Evolutionary conservation across 106 monocot genomes (phyloP).

Genomic region (Iris macrosiphon): DNA sequence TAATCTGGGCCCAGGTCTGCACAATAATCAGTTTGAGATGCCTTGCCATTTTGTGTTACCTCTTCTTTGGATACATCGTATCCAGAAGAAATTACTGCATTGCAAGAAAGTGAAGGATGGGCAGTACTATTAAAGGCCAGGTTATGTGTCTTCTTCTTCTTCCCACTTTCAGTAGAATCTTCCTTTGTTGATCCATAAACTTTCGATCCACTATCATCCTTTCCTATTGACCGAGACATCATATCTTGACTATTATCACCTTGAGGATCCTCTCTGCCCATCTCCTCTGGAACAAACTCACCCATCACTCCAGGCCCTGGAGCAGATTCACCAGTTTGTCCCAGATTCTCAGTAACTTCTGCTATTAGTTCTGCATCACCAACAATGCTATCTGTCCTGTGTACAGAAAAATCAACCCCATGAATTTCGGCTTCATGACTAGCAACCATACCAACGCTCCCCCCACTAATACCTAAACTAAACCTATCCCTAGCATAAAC

Average conservation of each 20-base stretch:
- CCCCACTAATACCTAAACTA: slow-evolving; percentile 93
- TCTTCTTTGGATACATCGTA: slow-evolving; percentile 79
- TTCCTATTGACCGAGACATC: slow-evolving; percentile 68
- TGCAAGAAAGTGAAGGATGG: slow-evolving; percentile 93
- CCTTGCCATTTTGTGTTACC: slow-evolving; percentile 64
- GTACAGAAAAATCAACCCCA: slow-evolving; percentile 72
- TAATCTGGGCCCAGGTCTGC: slow-evolving; percentile 31
- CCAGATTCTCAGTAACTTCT: slow-evolving; percentile 82
- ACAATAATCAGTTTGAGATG: no score
- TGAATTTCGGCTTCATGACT: slow-evolving; percentile 99
- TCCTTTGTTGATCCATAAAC: slow-evolving; percentile 79
- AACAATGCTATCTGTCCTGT: slow-evolving; percentile 48
- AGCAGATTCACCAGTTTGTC: slow-evolving; percentile 89
- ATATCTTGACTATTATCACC: slow-evolving; percentile 96
- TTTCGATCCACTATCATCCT: slow-evolving; percentile 95
- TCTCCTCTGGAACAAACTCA: slow-evolving; percentile 79
- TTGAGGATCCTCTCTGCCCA: slow-evolving; percentile 68
- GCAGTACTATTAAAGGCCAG: slow-evolving; percentile 44
- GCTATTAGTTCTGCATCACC: slow-evolving; percentile 74
- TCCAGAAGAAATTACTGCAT: slow-evolving; percentile 71
- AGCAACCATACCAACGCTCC: slow-evolving; percentile 95
- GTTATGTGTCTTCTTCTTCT: slow-evolving; percentile 52
- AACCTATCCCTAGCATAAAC: slow-evolving; percentile 66
- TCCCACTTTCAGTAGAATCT: slow-evolving; percentile 88
- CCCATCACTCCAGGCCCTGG: slow-evolving; percentile 83